These are phyloP conservation scores for Apiospora sp. DNA, from an alignment of 2,329 filamentous ascomycete genomes.

Conservation along the genomic window DNA sequence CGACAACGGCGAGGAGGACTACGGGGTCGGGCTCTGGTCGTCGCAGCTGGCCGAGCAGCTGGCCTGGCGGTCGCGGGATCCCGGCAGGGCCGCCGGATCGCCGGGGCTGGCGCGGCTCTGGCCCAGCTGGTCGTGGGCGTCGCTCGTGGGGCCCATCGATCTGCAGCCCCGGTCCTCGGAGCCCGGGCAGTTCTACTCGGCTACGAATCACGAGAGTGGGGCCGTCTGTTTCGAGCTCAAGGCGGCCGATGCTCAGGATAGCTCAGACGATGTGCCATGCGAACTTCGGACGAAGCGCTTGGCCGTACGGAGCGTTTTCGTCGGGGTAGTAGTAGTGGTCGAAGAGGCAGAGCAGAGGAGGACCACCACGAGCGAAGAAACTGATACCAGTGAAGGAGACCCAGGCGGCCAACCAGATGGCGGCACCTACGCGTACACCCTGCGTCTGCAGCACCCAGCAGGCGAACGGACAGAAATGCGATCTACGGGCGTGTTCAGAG, in stretches of 20 bases:
- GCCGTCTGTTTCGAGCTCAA: background rate
- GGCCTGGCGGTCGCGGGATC: constrained; percentile 29
- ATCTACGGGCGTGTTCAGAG: background rate
- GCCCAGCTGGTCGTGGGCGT: constrained; percentile 28
- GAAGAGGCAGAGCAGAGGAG: background rate
- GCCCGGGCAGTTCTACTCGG: background rate
- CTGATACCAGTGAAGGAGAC: background rate
- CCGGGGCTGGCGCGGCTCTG: background rate
- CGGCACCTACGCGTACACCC: background rate
- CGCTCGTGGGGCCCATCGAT: constrained; percentile 3
- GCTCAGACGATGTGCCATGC: background rate
- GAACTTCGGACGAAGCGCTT: background rate
- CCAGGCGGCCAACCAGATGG: too few relatives aligned
- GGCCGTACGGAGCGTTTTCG: background rate
- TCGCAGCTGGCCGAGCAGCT: constrained; percentile 32
- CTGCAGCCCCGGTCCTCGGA: constrained; percentile 28
- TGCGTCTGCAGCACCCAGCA: background rate
- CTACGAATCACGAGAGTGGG: background rate
- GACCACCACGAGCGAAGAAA: background rate
- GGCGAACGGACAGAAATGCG: background rate
- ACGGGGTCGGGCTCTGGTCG: constrained; percentile 32
- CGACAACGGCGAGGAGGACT: constrained; percentile 24
- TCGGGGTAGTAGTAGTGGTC: background rate
- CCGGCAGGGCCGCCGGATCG: background rate
- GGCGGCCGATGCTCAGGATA: background rate